A percentile compares a stretch with the other conserved stretches of the same genome.
Conservation (phyloP, 2,329 filamentous ascomycete species). For the Waltergamsia citrina region DNA sequence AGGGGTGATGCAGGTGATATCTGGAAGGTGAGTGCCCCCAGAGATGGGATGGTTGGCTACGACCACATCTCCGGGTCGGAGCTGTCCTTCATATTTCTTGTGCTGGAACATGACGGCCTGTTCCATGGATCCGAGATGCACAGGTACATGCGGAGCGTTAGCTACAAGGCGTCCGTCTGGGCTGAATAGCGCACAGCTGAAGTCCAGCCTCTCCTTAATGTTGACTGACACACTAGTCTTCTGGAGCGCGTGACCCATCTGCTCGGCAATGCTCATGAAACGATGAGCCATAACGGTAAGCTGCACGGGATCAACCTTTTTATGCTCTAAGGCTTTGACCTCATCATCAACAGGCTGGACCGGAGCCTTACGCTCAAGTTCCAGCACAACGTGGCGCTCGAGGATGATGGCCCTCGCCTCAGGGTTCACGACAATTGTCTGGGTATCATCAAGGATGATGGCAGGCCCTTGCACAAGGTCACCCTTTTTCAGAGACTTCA, state of each 20-base stretch:
- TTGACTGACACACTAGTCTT: slow-evolving; percentile 71
- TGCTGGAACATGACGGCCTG: slow-evolving; percentile 63
- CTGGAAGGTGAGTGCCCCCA: slow-evolving; percentile 27
- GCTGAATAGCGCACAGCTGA: slow-evolving; percentile 70
- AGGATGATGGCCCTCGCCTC: slow-evolving; percentile 1
- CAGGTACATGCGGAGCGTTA: slow-evolving; percentile 67
- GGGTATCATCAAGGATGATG: slow-evolving; percentile 5
- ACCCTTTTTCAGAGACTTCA: slow-evolving; percentile 26
- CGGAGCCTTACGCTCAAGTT: not conserved
- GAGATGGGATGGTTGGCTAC: slow-evolving; percentile 44
- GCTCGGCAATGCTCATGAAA: slow-evolving; percentile 76
- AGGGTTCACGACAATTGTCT: slow-evolving; percentile 4
- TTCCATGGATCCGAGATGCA: slow-evolving; percentile 71
- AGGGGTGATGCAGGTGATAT: slow-evolving; percentile 25
- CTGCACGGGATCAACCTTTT: slow-evolving; percentile 57
- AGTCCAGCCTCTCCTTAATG: slow-evolving; percentile 71
- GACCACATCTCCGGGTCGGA: slow-evolving; percentile 66
- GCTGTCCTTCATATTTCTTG: slow-evolving; percentile 59
- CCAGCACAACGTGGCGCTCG: slow-evolving; percentile 3
- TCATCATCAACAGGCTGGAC: not conserved
- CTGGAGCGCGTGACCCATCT: slow-evolving; percentile 69
- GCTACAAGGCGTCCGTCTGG: slow-evolving; percentile 63
- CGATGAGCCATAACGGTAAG: slow-evolving; percentile 67
- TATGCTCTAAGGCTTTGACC: not conserved
- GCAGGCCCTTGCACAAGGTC: slow-evolving; percentile 1